Conservation (phyloP, 2,329 filamentous ascomycete genomes). For the Calonectria leucothoes region DNA sequence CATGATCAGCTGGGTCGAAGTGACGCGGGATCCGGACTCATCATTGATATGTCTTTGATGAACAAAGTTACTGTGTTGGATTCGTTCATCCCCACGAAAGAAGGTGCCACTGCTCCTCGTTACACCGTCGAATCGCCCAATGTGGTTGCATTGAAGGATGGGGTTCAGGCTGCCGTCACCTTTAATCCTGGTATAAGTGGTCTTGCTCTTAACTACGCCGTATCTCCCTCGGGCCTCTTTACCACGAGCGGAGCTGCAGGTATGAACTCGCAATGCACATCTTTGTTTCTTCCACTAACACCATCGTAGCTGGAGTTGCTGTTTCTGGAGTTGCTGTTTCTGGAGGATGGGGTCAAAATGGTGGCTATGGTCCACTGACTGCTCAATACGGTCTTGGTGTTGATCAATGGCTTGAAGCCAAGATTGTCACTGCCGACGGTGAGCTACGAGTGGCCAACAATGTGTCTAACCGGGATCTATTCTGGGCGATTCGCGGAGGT, state of each 20-base stretch:
- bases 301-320: not conserved
- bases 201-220: constrained; percentile 1
- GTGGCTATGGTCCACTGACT: not conserved
- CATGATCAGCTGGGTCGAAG: not conserved
- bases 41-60: not conserved
- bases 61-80: not conserved
- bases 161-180: not conserved
- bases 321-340: not conserved
- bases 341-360: not conserved
- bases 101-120: not conserved
- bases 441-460: not conserved
- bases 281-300: not conserved
- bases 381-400: not conserved
- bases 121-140: not conserved
- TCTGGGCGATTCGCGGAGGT: not conserved
- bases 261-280: not conserved
- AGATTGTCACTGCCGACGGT: not conserved
- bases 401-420: not conserved
- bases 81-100: not conserved
- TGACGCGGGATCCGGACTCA: not conserved
- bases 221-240: not conserved
- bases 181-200: not conserved
- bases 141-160: not conserved
- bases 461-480: not conserved
- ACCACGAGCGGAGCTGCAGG: not conserved